Conservation (phyloP, 352 stramenopile species). For the Phytophthora vignae region DNA sequence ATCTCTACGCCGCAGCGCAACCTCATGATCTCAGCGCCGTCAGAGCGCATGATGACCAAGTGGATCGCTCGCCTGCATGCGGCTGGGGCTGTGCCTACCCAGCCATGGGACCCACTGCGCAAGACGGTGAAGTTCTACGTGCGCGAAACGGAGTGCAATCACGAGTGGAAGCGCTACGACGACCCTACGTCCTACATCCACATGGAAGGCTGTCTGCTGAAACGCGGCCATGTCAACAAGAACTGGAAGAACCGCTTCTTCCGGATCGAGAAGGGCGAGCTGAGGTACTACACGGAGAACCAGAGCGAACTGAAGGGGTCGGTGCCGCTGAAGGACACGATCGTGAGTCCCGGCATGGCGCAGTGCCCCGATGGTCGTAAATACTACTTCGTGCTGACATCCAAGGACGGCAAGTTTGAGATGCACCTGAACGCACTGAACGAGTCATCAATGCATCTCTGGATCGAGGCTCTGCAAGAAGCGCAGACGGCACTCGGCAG, state of each 20-base stretch:
- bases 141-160: slow-evolving; percentile 65
- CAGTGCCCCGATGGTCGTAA: slow-evolving; percentile 81
- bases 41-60: slow-evolving; percentile 79
- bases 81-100: slow-evolving; percentile 68
- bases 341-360: slow-evolving; percentile 86
- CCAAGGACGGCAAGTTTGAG: slow-evolving; percentile 83
- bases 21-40: slow-evolving; percentile 84
- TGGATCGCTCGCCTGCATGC: slow-evolving; percentile 83
- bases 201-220: slow-evolving; percentile 87
- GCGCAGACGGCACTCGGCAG: slow-evolving; percentile 66
- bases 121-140: slow-evolving; percentile 90
- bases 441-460: slow-evolving; percentile 86
- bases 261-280: slow-evolving; percentile 80
- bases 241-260: slow-evolving; percentile 93
- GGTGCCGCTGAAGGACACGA: slow-evolving; percentile 76
- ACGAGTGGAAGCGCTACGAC: slow-evolving; percentile 90
- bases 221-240: slow-evolving; percentile 87
- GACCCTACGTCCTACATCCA: slow-evolving; percentile 88
- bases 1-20: slow-evolving; percentile 79
- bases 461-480: slow-evolving; percentile 88
- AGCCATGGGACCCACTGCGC: slow-evolving; percentile 79
- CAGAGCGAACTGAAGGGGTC: slow-evolving; percentile 77
- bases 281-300: slow-evolving; percentile 88
- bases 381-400: slow-evolving; percentile 89
- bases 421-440: slow-evolving; percentile 88